Evolutionary conservation across 306 rosid genomes (phyloP), one percentile per base, ranked within the genome.

Genomic region (Lathyrus aphaca): DNA sequence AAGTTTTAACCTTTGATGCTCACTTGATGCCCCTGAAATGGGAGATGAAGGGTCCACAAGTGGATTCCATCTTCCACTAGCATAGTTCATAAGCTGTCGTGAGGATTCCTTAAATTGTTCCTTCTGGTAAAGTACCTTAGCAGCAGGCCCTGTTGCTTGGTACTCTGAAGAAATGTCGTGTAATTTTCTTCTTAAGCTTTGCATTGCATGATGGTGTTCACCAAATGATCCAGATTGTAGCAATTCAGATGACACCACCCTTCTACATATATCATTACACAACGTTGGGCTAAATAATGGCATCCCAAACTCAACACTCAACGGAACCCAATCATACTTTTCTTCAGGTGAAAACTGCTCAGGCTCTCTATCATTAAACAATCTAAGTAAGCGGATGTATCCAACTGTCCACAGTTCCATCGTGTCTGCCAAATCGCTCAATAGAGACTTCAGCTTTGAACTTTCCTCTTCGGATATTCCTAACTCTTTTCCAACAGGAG

Each of bases 1-100:
- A 80, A 94, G 89, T 79, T 91, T 91, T 71, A 89, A 74, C 76
- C 99, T 91, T 74, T 84, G 96, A 69, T 91, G 89, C 62, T 87
- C 92, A 64, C 87, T 82, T 42, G 49, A 66, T 53, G 96, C 80
- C 69, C 99, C 92, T 38, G 95, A 87, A 80, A 94, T 89, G 35
- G 96, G 99, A 83, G 97, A 94, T 30, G 99, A 91, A 77, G 99
- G 92, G 35, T 94, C 96, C 65, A 75, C 63, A 50, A 91, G 87
- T 10, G 97, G 99, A 80, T 94, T 91, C 99, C 99, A 94, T 81
- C 80, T 89, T 82, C 96, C 99, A 82, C 99, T 94, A 46, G 95
- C 97, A 80, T 91, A 91, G 79, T 83, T 86, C 92, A 89, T 81
- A 65, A 91, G 95, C 27, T 75, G 79, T 23, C 54, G 76, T 42